These are phyloP conservation scores for Ustanciosporium gigantosporum DNA, from an alignment of 1,284 basidiomycete genomes.

Conservation along the genomic window DNA sequence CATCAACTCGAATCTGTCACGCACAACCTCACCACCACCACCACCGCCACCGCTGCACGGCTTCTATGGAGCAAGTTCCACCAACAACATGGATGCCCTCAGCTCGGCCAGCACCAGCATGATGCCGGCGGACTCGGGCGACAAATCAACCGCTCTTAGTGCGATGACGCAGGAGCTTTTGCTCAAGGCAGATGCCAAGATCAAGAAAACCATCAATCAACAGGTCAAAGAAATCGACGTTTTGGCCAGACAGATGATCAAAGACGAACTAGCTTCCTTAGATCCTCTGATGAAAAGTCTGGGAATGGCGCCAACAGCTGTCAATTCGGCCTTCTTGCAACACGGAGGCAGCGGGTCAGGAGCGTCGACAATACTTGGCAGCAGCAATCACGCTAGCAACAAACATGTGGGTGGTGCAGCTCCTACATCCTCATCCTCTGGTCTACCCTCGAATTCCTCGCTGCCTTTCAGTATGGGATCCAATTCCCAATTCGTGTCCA, in stretches of 20 bases:
- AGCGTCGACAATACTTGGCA: neutral
- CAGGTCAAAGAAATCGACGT: conserved; percentile 46
- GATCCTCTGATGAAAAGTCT: conserved; percentile 37
- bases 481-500: no score
- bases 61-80: neutral
- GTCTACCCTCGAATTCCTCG: neutral
- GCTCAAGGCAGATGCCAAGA: conserved; percentile 45
- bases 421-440: neutral
- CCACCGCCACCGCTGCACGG: neutral
- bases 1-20: neutral
- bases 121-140: neutral
- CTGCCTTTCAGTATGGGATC: neutral
- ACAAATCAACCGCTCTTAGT: conserved; percentile 2
- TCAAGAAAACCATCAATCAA: conserved; percentile 37
- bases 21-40: neutral
- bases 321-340: conserved; percentile 1
- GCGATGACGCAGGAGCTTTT: conserved; percentile 33
- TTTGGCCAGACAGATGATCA: conserved; percentile 42
- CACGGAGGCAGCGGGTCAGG: neutral
- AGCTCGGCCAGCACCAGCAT: conserved; percentile 5
- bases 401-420: neutral
- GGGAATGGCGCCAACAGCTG: conserved; percentile 1
- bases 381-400: neutral
- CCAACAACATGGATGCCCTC: conserved; percentile 12
- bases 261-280: conserved; percentile 39